Percentiles rank a stretch among this genome's conserved stretches.
These are phyloP conservation scores for Pseudotsuga menziesii DNA, from an alignment of 75 land plant species.

Conservation along the genomic window DNA sequence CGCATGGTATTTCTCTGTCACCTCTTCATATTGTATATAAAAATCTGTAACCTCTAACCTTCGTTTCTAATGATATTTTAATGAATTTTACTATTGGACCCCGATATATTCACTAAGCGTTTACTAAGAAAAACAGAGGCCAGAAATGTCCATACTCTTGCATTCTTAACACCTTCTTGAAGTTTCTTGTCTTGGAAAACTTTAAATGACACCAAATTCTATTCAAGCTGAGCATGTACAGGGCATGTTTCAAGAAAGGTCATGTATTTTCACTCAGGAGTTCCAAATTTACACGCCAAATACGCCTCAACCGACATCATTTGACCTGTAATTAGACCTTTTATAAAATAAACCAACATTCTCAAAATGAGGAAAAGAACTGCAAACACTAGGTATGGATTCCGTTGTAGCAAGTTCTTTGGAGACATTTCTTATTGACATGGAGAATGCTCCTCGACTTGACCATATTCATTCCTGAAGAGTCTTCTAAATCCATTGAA, in stretches of 20 bases:
- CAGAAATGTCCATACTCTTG: constrained; percentile 54
- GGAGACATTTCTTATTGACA: constrained; percentile 11
- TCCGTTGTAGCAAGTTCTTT: constrained; percentile 21
- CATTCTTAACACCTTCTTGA: constrained; percentile 47
- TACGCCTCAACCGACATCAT: constrained; percentile 17
- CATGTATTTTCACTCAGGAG: constrained; percentile 24
- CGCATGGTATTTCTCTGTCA: no score
- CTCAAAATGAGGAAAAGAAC: constrained; percentile 34
- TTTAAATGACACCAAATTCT: constrained; percentile 26
- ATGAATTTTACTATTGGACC: not conserved
- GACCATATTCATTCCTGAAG: not conserved
- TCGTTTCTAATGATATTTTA: no score
- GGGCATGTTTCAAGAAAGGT: constrained; percentile 27
- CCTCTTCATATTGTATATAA: no score
- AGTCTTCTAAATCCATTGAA: not conserved
- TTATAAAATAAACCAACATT: no score
- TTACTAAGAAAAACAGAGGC: constrained; percentile 65
- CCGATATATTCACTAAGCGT: not conserved
- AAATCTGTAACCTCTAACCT: no score
- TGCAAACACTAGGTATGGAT: constrained; percentile 42
- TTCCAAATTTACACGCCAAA: constrained; percentile 35
- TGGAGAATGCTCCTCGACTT: not conserved
- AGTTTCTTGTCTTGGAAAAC: constrained; percentile 44
- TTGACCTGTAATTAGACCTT: constrained; percentile 23
- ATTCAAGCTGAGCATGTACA: no score